phyloP scores from a whole-genome alignment of 129 eudicot species.

The Ambrosia trifida region DNA sequence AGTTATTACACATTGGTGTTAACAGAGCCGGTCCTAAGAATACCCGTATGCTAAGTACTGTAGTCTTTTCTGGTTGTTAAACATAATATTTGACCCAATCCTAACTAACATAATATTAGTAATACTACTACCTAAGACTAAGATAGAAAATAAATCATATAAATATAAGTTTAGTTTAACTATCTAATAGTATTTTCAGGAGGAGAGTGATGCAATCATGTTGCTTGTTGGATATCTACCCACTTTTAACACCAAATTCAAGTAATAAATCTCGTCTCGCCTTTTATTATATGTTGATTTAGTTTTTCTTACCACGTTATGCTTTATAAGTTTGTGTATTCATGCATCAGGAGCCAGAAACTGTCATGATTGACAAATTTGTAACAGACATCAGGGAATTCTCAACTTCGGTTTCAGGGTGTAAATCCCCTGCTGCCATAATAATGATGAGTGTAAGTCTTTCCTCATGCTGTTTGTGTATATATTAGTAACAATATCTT shows the following conservation, averaged over 20 bases:
- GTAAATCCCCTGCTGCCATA: constrained; percentile 66
- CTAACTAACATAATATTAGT: too few species aligned
- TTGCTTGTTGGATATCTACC: constrained; percentile 77
- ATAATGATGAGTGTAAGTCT: constrained; percentile 69
- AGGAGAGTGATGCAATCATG: constrained; percentile 49
- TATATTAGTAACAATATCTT: neutral
- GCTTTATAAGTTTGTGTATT: neutral
- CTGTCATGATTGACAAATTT: constrained; percentile 47
- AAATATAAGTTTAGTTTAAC: too few species aligned
- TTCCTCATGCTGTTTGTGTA: constrained; percentile 1
- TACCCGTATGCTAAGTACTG: too few species aligned
- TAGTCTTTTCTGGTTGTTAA: too few species aligned
- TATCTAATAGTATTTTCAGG: neutral
- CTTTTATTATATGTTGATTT: neutral
- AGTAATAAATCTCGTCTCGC: constrained; percentile 32
- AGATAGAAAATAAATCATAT: too few species aligned
- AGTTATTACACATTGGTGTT: neutral
- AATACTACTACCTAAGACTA: too few species aligned
- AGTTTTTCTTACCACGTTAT: too few species aligned
- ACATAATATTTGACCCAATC: too few species aligned
- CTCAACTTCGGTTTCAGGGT: constrained; percentile 57
- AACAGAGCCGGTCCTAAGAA: too few species aligned
- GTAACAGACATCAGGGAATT: constrained; percentile 56
- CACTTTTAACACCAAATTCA: constrained; percentile 35
- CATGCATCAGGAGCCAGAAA: constrained; percentile 35